phyloP scores from a whole-genome alignment of 2,329 filamentous ascomycete genomes.

The Fusarium sp. region DNA sequence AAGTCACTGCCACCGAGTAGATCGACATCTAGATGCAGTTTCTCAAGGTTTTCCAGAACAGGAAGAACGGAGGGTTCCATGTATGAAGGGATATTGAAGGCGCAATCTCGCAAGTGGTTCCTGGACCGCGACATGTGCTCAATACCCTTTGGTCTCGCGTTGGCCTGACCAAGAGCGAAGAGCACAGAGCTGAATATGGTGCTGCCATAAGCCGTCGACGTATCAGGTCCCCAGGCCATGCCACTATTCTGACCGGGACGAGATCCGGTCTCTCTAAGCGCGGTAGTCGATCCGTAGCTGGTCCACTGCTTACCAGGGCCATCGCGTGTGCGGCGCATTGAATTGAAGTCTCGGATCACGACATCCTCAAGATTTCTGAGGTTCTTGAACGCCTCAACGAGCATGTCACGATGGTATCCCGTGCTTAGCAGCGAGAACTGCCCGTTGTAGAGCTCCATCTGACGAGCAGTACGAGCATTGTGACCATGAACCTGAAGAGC shows the following conservation, averaged over 20 bases:
- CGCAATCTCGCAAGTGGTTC: conserved; percentile 55
- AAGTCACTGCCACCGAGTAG: conserved; percentile 27
- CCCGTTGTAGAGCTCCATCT: conserved; percentile 40
- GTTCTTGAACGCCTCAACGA: conserved; percentile 69
- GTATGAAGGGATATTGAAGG: conserved; percentile 63
- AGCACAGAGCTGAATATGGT: conserved; percentile 60
- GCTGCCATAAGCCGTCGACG: conserved; percentile 45
- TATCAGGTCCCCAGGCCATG: conserved; percentile 7
- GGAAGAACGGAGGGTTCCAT: conserved; percentile 55
- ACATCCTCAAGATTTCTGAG: conserved; percentile 69
- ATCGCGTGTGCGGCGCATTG: conserved; percentile 65
- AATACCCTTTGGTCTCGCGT: conserved; percentile 58
- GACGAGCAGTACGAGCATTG: conserved; percentile 29
- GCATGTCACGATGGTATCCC: conserved; percentile 67
- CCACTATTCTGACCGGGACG: conserved; percentile 22
- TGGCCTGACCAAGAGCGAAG: conserved; percentile 59
- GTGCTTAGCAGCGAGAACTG: conserved; percentile 55
- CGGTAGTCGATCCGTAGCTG: conserved; percentile 67
- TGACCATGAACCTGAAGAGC: conserved; percentile 8
- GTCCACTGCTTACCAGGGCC: conserved; percentile 60
- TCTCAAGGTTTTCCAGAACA: conserved; percentile 62
- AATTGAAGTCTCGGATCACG: conserved; percentile 72
- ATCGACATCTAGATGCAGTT: conserved; percentile 56
- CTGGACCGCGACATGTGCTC: conserved; percentile 62
- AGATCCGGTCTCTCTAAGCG: conserved; percentile 54